Conservation (phyloP, 2,329 filamentous ascomycete genomes). For the Pseudofabraea citricarpa region DNA sequence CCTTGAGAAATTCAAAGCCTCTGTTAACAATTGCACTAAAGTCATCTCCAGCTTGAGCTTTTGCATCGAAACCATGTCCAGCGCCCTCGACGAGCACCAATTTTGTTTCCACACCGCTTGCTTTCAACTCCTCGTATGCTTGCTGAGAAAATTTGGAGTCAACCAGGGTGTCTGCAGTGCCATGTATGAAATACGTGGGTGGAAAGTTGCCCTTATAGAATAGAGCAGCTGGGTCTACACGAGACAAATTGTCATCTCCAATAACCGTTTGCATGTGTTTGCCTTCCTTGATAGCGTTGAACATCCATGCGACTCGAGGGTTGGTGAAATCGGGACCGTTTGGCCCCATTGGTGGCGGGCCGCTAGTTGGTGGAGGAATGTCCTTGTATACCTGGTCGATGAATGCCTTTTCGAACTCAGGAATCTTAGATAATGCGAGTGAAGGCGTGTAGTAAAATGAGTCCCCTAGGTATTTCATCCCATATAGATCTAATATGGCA, state of each 20-base stretch:
- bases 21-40: not conserved
- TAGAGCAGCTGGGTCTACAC: slow-evolving; percentile 1
- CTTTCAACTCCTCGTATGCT: slow-evolving; percentile 1
- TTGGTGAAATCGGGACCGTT: not conserved
- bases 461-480: not conserved
- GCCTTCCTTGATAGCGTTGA: slow-evolving; percentile 2
- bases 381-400: slow-evolving; percentile 2
- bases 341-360: not conserved
- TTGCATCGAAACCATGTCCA: slow-evolving; percentile 3
- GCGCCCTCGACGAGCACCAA: slow-evolving; percentile 2
- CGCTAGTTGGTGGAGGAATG: not conserved
- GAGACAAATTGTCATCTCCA: not conserved
- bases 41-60: not conserved
- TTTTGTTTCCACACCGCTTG: not conserved
- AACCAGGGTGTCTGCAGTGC: slow-evolving; percentile 1
- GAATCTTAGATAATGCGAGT: not conserved
- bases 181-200: slow-evolving; percentile 4
- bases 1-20: not conserved
- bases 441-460: not conserved
- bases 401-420: slow-evolving; percentile 1
- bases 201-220: not conserved
- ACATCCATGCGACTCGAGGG: slow-evolving; percentile 1
- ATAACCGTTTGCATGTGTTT: not conserved
- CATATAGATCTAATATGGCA: not conserved
- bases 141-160: not conserved